These are phyloP conservation scores for Colletotrichum sp. DNA, from an alignment of 2,329 filamentous ascomycete genomes.

Conservation along the genomic window DNA sequence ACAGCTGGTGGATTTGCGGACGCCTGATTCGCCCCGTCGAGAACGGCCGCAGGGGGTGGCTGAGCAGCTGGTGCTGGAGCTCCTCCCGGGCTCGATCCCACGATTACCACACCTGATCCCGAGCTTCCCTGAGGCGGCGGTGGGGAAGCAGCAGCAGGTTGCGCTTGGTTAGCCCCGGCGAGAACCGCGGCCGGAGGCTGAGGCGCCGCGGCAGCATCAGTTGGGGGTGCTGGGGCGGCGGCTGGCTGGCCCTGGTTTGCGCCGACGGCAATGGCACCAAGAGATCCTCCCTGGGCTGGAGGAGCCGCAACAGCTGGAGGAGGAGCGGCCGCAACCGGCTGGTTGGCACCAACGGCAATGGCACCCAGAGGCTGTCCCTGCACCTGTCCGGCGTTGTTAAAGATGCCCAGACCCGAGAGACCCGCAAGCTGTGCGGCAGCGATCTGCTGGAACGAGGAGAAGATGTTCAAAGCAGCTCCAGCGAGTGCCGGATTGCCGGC, in stretches of 20 bases:
- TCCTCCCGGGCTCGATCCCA: constrained; percentile 5
- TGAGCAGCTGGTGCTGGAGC: background rate
- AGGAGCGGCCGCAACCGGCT: background rate
- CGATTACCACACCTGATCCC: background rate
- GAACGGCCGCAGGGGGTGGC: background rate
- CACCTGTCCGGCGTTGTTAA: background rate
- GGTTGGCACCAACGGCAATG: constrained; percentile 7
- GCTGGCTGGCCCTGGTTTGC: constrained; percentile 1
- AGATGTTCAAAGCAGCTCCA: constrained; percentile 18
- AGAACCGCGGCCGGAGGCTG: background rate
- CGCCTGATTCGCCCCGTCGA: background rate
- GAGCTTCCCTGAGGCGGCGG: background rate
- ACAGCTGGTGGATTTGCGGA: background rate
- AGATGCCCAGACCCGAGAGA: constrained; percentile 21
- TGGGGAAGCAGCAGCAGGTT: background rate
- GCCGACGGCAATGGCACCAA: constrained; percentile 1
- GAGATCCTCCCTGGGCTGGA: constrained; percentile 1
- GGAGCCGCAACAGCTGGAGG: background rate
- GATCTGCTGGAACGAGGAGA: constrained; percentile 32
- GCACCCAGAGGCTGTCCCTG: background rate
- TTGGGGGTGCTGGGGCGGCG: background rate
- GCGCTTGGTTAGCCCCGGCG: background rate
- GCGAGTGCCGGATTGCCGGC: constrained; percentile 15
- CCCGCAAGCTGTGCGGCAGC: constrained; percentile 29
- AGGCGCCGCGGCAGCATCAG: background rate